Percentiles rank a stretch among this genome's conserved stretches.
Evolutionary conservation across 1,139 yeast species (phyloP).

Genomic region (Torulaspora pretoriensis): DNA sequence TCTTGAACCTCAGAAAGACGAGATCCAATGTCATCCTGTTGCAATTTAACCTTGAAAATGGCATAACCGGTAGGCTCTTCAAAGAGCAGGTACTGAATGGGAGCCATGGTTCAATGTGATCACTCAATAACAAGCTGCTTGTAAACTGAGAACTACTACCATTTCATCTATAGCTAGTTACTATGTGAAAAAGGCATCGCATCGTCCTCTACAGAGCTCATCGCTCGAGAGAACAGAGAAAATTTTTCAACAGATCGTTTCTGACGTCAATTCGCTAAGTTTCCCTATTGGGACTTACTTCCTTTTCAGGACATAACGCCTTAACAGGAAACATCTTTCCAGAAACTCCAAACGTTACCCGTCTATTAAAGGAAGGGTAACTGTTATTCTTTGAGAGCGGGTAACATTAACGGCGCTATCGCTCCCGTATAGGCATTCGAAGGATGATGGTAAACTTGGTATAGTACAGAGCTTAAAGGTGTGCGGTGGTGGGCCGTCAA

Average conservation of each 20-base stretch:
- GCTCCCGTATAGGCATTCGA: too few relatives aligned
- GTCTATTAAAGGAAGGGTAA: neutral
- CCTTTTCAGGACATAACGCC: neutral
- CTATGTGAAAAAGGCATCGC: neutral
- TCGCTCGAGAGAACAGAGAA: conserved; percentile 9
- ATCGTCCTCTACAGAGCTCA: conserved; percentile 8
- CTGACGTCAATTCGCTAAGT: neutral
- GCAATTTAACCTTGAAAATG: conserved; percentile 86
- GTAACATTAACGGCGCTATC: neutral
- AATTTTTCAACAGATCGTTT: conserved; percentile 8
- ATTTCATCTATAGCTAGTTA: neutral
- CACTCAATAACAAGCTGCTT: neutral
- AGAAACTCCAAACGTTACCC: neutral
- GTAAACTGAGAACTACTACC: neutral
- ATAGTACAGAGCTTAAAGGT: too few relatives aligned
- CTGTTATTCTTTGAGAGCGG: neutral
- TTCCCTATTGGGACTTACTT: neutral
- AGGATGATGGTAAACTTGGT: too few relatives aligned
- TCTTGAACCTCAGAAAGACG: conserved; percentile 92
- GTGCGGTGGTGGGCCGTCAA: neutral
- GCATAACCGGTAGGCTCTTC: conserved; percentile 99
- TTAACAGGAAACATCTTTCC: neutral
- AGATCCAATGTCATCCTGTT: conserved; percentile 92
- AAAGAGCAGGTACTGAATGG: conserved; percentile 86
- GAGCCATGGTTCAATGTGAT: conserved; percentile 39